Conservation (phyloP, 2,329 filamentous ascomycete genomes). For the Fusarium torulosum region DNA sequence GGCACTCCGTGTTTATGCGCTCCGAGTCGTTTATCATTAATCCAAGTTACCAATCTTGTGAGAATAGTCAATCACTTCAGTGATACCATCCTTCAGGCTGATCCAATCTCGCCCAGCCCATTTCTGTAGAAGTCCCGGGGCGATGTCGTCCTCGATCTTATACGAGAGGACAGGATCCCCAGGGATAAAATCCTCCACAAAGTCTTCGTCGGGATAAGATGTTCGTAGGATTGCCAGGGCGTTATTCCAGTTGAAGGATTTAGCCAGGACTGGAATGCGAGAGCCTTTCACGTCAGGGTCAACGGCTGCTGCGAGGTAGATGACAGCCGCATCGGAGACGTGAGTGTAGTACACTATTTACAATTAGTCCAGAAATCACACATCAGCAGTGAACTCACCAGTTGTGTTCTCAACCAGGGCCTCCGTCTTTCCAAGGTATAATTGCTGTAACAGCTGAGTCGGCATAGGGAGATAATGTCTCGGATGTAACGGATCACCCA, state of each 20-base stretch:
- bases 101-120: constrained; percentile 42
- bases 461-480: constrained; percentile 36
- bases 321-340: constrained; percentile 35
- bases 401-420: constrained; percentile 16
- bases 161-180: constrained; percentile 31
- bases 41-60: constrained; percentile 15
- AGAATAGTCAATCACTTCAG: constrained; percentile 25
- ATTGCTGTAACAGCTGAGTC: constrained; percentile 35
- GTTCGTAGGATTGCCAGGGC: constrained; percentile 25
- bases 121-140: constrained; percentile 22
- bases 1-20: too few relatives aligned
- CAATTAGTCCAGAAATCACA: neutral
- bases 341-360: constrained; percentile 39
- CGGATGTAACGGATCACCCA: constrained; percentile 24
- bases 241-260: constrained; percentile 40
- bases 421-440: constrained; percentile 31
- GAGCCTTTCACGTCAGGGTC: constrained; percentile 26
- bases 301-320: constrained; percentile 34
- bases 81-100: constrained; percentile 13
- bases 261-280: constrained; percentile 23
- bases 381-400: neutral
- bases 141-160: constrained; percentile 33
- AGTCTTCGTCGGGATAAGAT: constrained; percentile 14
- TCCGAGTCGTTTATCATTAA: neutral
- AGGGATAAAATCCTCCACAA: constrained; percentile 31